Base-by-base conservation (phyloP, 202 grass and related monocot genomes). In the Cymbopogon flexuosus region DNA sequence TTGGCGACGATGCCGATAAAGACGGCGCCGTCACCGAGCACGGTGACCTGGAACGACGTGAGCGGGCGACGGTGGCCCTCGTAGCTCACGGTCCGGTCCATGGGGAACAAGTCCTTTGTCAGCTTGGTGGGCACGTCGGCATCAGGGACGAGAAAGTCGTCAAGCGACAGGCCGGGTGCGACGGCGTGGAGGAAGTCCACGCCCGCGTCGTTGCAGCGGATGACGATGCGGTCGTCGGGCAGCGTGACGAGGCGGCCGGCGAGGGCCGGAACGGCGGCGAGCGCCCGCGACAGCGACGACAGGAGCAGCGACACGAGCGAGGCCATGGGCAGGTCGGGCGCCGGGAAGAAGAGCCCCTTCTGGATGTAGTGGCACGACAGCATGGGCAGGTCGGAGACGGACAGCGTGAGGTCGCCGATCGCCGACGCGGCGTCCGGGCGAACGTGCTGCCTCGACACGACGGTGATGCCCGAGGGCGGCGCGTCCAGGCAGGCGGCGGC, bases 281-380 rank as follows among this genome's bases (percentile, higher is more conserved):
- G 90, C 24, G 89, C 82, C 43, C 78, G 89, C 12, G 96, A 87
- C 14, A 99, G 88, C 65, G 92, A 87, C 18, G 93, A 88, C 18
- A 69, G 47, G 62, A 99, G 89, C 12, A 91, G 71, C 33, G 92
- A 83, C 23, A 93, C 35, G 39, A 99, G 83, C 3, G 84, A 73
- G 3, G 90, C 23, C 73, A 90, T 83, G 68, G 92, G 85, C 19
- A 87, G 52, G 35, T 87, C 73, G 14, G 96, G 89, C 7, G 65
- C 76, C 1, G 92, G 79, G 83, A 96, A 93, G 80, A 99, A 93
- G 78, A 99, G 90, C 16, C 96, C 96, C 78, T 99, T 99, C 84
- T 99, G 96, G 83, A 99, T 99, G 81, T 96, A 99, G 80, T 99
- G 92, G 96, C 96, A 99, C 18, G 96, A 99, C 18, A 99, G 89